Base-by-base conservation (phyloP, 2,329 filamentous ascomycete genomes). In the Cercospora berteroae region DNA sequence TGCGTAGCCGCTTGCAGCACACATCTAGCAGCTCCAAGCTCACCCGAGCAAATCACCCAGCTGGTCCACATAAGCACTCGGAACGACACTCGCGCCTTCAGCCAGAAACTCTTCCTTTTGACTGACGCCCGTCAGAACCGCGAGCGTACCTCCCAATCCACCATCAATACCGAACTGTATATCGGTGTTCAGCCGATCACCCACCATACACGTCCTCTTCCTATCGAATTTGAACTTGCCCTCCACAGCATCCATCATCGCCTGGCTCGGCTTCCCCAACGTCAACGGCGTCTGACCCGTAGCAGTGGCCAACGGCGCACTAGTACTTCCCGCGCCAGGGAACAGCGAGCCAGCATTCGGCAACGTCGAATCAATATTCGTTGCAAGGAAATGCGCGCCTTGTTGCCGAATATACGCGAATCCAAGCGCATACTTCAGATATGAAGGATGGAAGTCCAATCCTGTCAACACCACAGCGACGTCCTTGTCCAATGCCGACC, bases 211-310 rank as follows among this genome's bases (percentile, higher is more conserved):
- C 0, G 95, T 92, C 73, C 88, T 88, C 68, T 85, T 87, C 42
- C 94, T 87, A 78, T 98, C 89, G 63, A 99, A 90, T 72, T 91
- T 86, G 79, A 98, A 97, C 80, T 96, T 97, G 67, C 94, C 94
- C 83, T 98, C 94, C 66, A 99, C 91, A 3, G 95, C 93, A 79
- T 98, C 94, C 94, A 99, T 97, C 95, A 99, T 99, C 4, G 94
- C 94, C 82, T 97, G 93, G 78, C 93, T 97, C 3, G 95, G 95
- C 82, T 99, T 99, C 0, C 95, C 95, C 48, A 98, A 82, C 3
- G 92, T 89, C 33, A 93, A 80, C 0, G 95, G 94, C 74, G 90
- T 84, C 77, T 87, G 81, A 3, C 85, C 85, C 18, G 81, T 81
- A 4, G 82, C 81, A 70, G 90, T 90, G 63, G 90, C 84, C 67